A percentile compares a stretch with the other conserved stretches of the same genome.
Conservation (phyloP, 2,329 filamentous ascomycete genomes). For the Botrytis galanthina region DNA sequence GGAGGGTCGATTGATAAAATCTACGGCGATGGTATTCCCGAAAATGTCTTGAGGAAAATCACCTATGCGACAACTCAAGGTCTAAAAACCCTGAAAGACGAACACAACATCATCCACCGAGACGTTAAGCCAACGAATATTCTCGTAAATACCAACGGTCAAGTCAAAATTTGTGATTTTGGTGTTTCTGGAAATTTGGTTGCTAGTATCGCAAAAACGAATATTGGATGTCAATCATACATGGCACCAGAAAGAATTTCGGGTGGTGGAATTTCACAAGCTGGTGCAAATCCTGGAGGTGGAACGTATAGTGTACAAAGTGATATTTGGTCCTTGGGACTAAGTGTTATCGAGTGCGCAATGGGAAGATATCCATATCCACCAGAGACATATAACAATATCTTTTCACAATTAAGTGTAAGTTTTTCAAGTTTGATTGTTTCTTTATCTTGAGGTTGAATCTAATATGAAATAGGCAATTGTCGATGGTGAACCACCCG, state of each 20-base stretch:
- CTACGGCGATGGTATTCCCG: slow-evolving; percentile 86
- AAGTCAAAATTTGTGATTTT: slow-evolving; percentile 98
- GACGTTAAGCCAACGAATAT: slow-evolving; percentile 99
- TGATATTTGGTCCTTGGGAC: slow-evolving; percentile 93
- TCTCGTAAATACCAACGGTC: slow-evolving; percentile 81
- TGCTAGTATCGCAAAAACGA: slow-evolving; percentile 96
- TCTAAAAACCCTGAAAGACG: slow-evolving; percentile 89
- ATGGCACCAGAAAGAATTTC: slow-evolving; percentile 98
- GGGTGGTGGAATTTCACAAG: slow-evolving; percentile 73
- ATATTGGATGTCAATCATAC: slow-evolving; percentile 98
- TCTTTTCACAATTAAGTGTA: slow-evolving; percentile 95
- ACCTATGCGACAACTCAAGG: slow-evolving; percentile 87
- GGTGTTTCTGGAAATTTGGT: slow-evolving; percentile 96
- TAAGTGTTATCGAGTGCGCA: slow-evolving; percentile 95
- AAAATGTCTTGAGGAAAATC: slow-evolving; percentile 84
- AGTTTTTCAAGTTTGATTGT: slow-evolving; percentile 46
- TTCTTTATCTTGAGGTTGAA: not conserved
- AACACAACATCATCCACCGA: slow-evolving; percentile 98
- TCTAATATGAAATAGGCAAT: slow-evolving; percentile 66
- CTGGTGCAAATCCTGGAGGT: slow-evolving; percentile 63
- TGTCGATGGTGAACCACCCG: slow-evolving; percentile 92
- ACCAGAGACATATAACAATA: slow-evolving; percentile 95
- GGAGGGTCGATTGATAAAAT: slow-evolving; percentile 96
- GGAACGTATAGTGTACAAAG: slow-evolving; percentile 97
- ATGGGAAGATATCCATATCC: slow-evolving; percentile 94